phyloP scores from a whole-genome alignment of 768 basidiomycete species.

The Suillus bovinus region DNA sequence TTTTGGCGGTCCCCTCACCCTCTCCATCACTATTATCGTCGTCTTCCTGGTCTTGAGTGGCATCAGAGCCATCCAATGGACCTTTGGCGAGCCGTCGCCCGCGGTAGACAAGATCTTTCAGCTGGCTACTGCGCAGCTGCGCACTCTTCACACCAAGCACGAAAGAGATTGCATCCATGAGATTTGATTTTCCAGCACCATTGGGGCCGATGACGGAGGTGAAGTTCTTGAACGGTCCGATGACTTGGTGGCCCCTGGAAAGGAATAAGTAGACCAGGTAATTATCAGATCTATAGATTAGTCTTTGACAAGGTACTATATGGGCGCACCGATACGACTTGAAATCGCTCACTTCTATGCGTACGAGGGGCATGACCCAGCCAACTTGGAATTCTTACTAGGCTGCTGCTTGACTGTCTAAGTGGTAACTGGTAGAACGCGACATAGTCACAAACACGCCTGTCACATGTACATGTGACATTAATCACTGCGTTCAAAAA shows the following conservation, averaged over 20 bases:
- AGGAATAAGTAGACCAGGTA: conserved; percentile 5
- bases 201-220: conserved; percentile 98
- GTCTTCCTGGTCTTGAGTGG: conserved; percentile 43
- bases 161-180: conserved; percentile 99
- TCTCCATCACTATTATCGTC: conserved; percentile 52
- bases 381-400: not conserved
- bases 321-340: conserved; percentile 81
- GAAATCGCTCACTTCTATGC: conserved; percentile 94
- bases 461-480: conserved; percentile 1
- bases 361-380: conserved; percentile 69
- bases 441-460: conserved; percentile 2
- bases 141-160: conserved; percentile 95
- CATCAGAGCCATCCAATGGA: conserved; percentile 43
- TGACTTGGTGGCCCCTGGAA: conserved; percentile 73
- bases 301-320: not conserved
- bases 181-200: conserved; percentile 98
- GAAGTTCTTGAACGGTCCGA: conserved; percentile 91
- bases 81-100: conserved; percentile 69
- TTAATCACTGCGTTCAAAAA: not conserved
- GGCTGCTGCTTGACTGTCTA: not conserved
- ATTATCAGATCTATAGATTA: conserved; percentile 7
- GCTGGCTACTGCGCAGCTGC: conserved; percentile 88
- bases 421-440: not conserved
- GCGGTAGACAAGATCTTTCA: conserved; percentile 95
- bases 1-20: conserved; percentile 84